These are phyloP conservation scores for Astathelohania contejeani DNA, from an alignment of 371 early-diverging fungal species.

Conservation along the genomic window DNA sequence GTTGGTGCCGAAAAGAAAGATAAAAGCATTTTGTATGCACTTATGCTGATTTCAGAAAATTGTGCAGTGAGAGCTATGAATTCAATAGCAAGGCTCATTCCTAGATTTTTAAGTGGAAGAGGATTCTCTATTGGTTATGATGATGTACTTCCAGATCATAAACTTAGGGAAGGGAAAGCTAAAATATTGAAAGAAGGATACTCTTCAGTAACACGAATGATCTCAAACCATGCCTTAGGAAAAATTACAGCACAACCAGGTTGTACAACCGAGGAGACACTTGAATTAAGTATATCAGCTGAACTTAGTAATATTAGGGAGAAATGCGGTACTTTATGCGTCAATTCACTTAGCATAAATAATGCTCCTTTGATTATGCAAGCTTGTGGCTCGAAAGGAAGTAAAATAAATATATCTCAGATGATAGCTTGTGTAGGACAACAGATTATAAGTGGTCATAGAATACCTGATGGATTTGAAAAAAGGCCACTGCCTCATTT, in stretches of 20 bases:
- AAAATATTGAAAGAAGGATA: conserved; percentile 63
- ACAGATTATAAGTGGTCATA: conserved; percentile 83
- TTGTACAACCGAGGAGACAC: conserved; percentile 66
- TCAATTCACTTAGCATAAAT: conserved; percentile 70
- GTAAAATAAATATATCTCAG: conserved; percentile 90
- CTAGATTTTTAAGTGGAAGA: conserved; percentile 71
- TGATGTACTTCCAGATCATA: conserved; percentile 77
- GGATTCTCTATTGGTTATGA: conserved; percentile 84
- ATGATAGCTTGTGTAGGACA: conserved; percentile 99
- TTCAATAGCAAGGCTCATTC: conserved; percentile 72
- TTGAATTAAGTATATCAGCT: conserved; percentile 67
- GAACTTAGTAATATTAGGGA: conserved; percentile 78
- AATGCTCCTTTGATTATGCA: conserved; percentile 96
- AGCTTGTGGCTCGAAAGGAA: conserved; percentile 86
- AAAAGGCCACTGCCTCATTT: conserved; percentile 91
- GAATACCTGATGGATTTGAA: conserved; percentile 87
- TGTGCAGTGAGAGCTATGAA: conserved; percentile 79
- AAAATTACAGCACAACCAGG: conserved; percentile 67
- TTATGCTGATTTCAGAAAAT: conserved; percentile 67
- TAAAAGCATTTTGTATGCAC: conserved; percentile 70
- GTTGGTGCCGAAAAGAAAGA: conserved; percentile 82
- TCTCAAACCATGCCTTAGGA: conserved; percentile 59
- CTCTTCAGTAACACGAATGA: conserved; percentile 63
- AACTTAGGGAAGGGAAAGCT: conserved; percentile 62
- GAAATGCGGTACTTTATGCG: conserved; percentile 77